Evolutionary conservation across 768 basidiomycete genomes (phyloP).

Genomic region (Pleurotus tuoliensis): DNA sequence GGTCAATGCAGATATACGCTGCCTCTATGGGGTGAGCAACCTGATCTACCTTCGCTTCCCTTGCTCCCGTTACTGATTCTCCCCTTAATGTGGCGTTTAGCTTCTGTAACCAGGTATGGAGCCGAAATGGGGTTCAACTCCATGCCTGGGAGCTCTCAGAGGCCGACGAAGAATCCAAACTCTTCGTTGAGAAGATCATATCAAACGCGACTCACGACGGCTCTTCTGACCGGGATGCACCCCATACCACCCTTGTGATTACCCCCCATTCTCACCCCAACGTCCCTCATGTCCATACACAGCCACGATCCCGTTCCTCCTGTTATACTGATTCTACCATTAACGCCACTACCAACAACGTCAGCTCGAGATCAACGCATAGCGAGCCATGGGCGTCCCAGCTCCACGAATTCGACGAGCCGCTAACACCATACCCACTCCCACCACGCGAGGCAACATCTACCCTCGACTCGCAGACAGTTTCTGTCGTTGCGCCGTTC

Average conservation of each 20-base stretch:
- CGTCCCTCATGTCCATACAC: neutral
- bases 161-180: constrained; percentile 21
- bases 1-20: constrained; percentile 28
- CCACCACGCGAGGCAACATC: neutral
- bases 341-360: neutral
- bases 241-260: neutral
- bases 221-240: neutral
- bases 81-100: constrained; percentile 10
- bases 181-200: constrained; percentile 15
- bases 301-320: constrained; percentile 1
- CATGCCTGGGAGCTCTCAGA: constrained; percentile 35
- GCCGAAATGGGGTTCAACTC: constrained; percentile 29
- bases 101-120: constrained; percentile 31
- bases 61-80: neutral
- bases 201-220: neutral
- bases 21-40: constrained; percentile 27
- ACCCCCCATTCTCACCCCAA: neutral
- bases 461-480: constrained; percentile 2
- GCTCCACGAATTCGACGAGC: constrained; percentile 2
- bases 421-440: neutral
- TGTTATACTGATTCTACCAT: neutral
- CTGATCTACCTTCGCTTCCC: neutral
- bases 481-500: constrained; percentile 5
- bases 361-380: neutral
- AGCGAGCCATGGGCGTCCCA: neutral